Evolutionary conservation across 2,329 filamentous ascomycete species (phyloP), one percentile per base, ranked within the genome.

Genomic region (Moelleriella libera): DNA sequence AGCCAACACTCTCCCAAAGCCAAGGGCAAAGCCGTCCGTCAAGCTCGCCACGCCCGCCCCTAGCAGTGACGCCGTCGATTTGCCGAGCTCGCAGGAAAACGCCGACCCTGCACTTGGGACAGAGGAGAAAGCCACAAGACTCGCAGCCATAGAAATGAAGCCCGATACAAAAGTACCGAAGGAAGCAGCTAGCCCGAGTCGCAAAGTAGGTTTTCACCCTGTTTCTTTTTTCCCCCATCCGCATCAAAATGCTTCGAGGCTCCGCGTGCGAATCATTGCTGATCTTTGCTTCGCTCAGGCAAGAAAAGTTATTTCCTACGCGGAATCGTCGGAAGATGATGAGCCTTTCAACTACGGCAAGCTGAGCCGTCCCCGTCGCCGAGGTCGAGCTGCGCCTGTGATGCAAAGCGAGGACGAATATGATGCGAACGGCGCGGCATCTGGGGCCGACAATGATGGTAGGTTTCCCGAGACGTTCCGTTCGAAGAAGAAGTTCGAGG

Each of bases 271-370:
- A 7, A 41, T 43, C 28, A 9, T 30, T 43, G 14, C 41, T 44
- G 10, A 47, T 21, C 12, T 29, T n/a, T 5, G 11, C 28, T 30
- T 28, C 31, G 2, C 45, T 1, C 46, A 78, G 75, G 63, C 60
- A 4, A 78, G 71, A 55, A 79, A 76, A 58, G 61, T 63, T 0
- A 75, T 92, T 54, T 92, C 76, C 61, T 97, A 97, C 62, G 82
- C 84, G 53, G 89, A 96, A 58, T 88, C 86, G 1, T 87, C 86
- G 43, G 84, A 86, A 47, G 83, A 87, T 46, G 82, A 86, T 10
- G 83, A 89, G 43, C 78, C 85, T 0, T 83, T 89, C 58, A 62
- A 65, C 2, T 64, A 68, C 43, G 60, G 66, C 55, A 67, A 61
- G 49, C 56, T 64, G 11, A 63, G 62, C 44, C 65, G 60, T 48